Evolutionary conservation across 192 early-diverging fungal species (phyloP).

Genomic region (Cladochytrium replicatum): DNA sequence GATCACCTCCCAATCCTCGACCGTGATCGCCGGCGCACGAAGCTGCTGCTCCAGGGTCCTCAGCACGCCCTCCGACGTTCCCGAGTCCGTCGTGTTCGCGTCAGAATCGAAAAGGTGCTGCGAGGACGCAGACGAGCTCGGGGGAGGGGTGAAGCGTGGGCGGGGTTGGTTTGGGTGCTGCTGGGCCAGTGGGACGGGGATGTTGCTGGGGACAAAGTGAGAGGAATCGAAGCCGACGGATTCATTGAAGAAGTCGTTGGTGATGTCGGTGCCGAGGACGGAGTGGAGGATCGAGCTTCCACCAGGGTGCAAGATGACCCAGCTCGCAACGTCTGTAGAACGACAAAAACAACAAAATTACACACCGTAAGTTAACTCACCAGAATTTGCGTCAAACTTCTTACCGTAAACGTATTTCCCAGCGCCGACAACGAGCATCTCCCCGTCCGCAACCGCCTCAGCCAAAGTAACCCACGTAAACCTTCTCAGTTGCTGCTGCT

Average conservation of each 20-base stretch:
- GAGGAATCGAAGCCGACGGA: slow-evolving; percentile 19
- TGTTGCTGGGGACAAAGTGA: slow-evolving; percentile 4
- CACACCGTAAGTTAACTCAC: too few relatives aligned
- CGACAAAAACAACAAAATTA: too few relatives aligned
- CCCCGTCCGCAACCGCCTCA: slow-evolving; percentile 9
- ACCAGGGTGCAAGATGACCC: slow-evolving; percentile 34
- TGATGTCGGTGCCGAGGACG: slow-evolving; percentile 38
- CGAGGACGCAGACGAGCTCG: too few relatives aligned
- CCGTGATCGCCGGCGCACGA: slow-evolving; percentile 3
- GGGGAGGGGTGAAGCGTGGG: too few relatives aligned
- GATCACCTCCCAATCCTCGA: neutral
- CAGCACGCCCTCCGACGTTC: too few relatives aligned
- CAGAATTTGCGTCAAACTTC: too few relatives aligned
- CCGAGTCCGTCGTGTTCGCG: too few relatives aligned
- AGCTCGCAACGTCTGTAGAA: slow-evolving; percentile 24
- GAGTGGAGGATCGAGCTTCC: slow-evolving; percentile 32
- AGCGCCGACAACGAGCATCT: slow-evolving; percentile 32
- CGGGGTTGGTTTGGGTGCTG: neutral
- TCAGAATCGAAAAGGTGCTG: too few relatives aligned
- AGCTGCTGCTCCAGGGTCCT: neutral
- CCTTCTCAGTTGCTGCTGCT: too few relatives aligned
- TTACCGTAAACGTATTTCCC: slow-evolving; percentile 34
- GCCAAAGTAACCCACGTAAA: slow-evolving; percentile 18
- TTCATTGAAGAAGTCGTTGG: slow-evolving; percentile 25
- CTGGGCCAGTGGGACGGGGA: neutral